Evolutionary conservation across 306 rosid genomes (phyloP).

Genomic region (Canavalia ensiformis): DNA sequence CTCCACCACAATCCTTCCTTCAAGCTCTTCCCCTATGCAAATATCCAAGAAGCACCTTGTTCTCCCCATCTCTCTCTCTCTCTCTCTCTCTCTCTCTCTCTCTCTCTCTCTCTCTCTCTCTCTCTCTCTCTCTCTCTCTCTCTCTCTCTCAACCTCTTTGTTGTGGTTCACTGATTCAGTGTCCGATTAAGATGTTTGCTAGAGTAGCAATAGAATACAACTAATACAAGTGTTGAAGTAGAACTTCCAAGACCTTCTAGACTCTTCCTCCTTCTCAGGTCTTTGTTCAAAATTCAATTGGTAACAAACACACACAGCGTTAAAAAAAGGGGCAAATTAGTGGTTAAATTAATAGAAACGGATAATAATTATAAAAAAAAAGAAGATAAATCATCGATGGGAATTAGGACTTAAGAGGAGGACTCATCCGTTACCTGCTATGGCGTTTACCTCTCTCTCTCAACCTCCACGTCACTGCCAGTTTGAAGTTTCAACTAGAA

Average conservation of each 20-base stretch:
- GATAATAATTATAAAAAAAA: background rate
- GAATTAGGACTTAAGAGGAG: background rate
- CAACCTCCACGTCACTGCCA: background rate
- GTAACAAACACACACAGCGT: background rate
- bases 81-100: background rate
- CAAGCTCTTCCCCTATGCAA: constrained; percentile 83
- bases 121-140: constrained; percentile 11
- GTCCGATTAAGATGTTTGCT: background rate
- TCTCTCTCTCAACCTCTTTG: background rate
- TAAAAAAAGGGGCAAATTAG: background rate
- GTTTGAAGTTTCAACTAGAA: constrained; percentile 22
- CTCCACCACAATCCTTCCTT: constrained; percentile 85
- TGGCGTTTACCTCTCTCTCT: background rate
- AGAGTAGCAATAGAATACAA: background rate
- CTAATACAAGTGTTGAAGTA: background rate
- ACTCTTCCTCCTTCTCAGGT: constrained; percentile 9
- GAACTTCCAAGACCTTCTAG: constrained; percentile 38
- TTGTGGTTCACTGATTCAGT: background rate
- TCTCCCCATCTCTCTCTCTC: constrained; percentile 61
- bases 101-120: constrained; percentile 3
- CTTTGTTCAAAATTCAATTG: constrained; percentile 7
- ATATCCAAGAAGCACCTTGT: constrained; percentile 82
- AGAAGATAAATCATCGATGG: background rate
- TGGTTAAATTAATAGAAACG: background rate
- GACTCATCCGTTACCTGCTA: background rate